These are phyloP conservation scores for Aspergillus sp. DNA, from an alignment of 2,329 filamentous ascomycete species.

Conservation along the genomic window DNA sequence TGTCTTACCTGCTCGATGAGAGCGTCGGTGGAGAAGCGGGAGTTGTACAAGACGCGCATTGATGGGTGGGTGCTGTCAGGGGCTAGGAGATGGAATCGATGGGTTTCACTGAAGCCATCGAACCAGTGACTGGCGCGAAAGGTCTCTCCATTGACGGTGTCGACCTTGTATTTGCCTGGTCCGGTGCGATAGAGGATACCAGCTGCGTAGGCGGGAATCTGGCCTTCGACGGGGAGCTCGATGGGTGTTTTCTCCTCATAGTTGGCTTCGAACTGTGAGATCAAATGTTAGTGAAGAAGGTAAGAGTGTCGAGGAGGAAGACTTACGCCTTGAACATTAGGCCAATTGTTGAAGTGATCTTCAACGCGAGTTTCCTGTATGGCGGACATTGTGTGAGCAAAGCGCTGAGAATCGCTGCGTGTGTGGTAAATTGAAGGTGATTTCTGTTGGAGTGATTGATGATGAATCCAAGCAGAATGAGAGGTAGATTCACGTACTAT, in stretches of 20 bases:
- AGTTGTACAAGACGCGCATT: slow-evolving; percentile 66
- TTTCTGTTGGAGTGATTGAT: neutral
- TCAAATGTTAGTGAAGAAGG: neutral
- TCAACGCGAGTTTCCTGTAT: neutral
- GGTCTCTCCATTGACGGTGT: slow-evolving; percentile 59
- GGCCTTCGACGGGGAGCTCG: slow-evolving; percentile 63
- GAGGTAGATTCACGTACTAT: neutral
- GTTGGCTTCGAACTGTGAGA: slow-evolving; percentile 64
- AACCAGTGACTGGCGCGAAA: slow-evolving; percentile 76
- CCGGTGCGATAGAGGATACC: slow-evolving; percentile 75
- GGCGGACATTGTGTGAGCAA: neutral
- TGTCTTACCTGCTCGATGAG: slow-evolving; percentile 62
- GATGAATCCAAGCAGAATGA: neutral
- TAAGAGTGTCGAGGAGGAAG: too few species aligned
- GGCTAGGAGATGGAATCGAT: slow-evolving; percentile 69
- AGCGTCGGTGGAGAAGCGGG: slow-evolving; percentile 66
- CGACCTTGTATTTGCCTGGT: slow-evolving; percentile 64
- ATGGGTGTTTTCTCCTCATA: slow-evolving; percentile 67
- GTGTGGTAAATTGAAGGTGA: too few species aligned
- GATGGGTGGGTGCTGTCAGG: slow-evolving; percentile 34
- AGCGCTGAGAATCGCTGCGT: too few species aligned
- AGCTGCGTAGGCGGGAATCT: slow-evolving; percentile 69
- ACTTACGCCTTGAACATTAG: slow-evolving; percentile 54
- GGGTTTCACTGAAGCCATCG: slow-evolving; percentile 69
- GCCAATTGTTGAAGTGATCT: slow-evolving; percentile 49